Evolutionary conservation across 192 early-diverging fungal genomes (phyloP).

Genomic region (Backusella circina): DNA sequence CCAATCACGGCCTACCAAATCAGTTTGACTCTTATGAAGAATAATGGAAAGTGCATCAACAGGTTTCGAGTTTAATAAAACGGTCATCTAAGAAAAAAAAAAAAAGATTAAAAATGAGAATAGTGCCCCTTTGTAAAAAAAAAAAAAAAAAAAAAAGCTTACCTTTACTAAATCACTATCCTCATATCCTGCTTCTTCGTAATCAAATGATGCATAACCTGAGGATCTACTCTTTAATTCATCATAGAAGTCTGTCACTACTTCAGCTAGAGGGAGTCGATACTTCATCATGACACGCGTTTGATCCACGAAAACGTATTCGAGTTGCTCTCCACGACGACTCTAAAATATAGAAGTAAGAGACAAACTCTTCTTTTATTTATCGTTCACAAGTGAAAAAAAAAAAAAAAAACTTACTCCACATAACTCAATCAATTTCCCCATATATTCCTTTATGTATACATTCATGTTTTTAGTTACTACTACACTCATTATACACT

Average conservation of each 20-base stretch:
- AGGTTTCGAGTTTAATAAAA: constrained; percentile 85
- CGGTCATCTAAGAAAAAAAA: constrained; percentile 55
- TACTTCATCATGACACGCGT: constrained; percentile 84
- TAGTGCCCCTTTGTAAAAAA: neutral
- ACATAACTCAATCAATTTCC: constrained; percentile 72
- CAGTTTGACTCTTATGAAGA: constrained; percentile 69
- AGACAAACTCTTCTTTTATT: neutral
- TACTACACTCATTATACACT: no score
- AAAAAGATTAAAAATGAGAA: neutral
- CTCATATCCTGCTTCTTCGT: constrained; percentile 89
- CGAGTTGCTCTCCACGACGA: constrained; percentile 79
- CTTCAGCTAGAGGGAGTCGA: constrained; percentile 85
- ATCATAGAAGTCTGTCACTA: constrained; percentile 95
- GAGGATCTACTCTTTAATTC: constrained; percentile 87
- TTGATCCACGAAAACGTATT: constrained; percentile 87
- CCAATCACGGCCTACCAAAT: constrained; percentile 76
- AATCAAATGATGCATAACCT: constrained; percentile 94
- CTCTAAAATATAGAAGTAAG: constrained; percentile 32
- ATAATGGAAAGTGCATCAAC: constrained; percentile 93
- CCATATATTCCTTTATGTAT: constrained; percentile 60
- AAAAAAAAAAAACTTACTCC: constrained; percentile 41
- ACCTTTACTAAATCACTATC: constrained; percentile 84
- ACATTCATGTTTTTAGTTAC: neutral
- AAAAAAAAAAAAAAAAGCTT: neutral
- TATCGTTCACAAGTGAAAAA: no score